A percentile compares a stretch with the other conserved stretches of the same genome.
These are phyloP conservation scores for Kuraishia molischiana DNA, from an alignment of 805 yeast genomes.

Conservation along the genomic window DNA sequence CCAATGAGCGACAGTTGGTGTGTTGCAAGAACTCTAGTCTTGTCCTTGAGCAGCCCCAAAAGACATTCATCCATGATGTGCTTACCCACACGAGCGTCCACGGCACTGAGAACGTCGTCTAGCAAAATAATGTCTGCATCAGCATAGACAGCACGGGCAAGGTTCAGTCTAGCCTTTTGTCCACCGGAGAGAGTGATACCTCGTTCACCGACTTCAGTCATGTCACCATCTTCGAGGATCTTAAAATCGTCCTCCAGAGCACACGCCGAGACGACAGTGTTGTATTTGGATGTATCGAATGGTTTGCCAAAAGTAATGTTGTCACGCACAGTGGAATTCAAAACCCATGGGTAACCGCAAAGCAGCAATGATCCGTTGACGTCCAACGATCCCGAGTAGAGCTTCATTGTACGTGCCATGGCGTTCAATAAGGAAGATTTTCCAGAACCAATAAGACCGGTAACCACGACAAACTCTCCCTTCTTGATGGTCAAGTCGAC, in stretches of 20 bases:
- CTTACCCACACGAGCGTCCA: slow-evolving; percentile 61
- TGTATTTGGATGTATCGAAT: slow-evolving; percentile 30
- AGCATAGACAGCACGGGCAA: slow-evolving; percentile 64
- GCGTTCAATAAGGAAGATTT: slow-evolving; percentile 59
- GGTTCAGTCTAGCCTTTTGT: slow-evolving; percentile 52
- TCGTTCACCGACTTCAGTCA: slow-evolving; percentile 48
- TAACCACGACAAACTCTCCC: slow-evolving; percentile 66
- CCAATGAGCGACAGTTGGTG: slow-evolving; percentile 71
- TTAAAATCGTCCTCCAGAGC: slow-evolving; percentile 37
- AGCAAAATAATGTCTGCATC: slow-evolving; percentile 46
- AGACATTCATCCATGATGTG: slow-evolving; percentile 52
- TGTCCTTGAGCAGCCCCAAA: slow-evolving; percentile 40
- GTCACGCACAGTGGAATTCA: slow-evolving; percentile 39
- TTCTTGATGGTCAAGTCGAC: slow-evolving; percentile 43
- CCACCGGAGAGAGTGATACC: slow-evolving; percentile 56
- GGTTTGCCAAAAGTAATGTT: slow-evolving; percentile 41
- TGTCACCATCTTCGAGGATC: slow-evolving; percentile 41
- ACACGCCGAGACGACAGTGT: slow-evolving; percentile 36
- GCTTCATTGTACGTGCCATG: slow-evolving; percentile 53
- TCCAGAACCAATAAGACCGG: slow-evolving; percentile 76
- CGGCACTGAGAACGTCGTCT: slow-evolving; percentile 65
- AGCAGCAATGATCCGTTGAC: slow-evolving; percentile 41
- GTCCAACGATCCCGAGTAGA: slow-evolving; percentile 33
- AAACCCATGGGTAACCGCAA: slow-evolving; percentile 46
- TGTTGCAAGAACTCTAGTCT: slow-evolving; percentile 72